These are phyloP conservation scores for Populus alba DNA, from an alignment of 345 rosid species.

Conservation along the genomic window DNA sequence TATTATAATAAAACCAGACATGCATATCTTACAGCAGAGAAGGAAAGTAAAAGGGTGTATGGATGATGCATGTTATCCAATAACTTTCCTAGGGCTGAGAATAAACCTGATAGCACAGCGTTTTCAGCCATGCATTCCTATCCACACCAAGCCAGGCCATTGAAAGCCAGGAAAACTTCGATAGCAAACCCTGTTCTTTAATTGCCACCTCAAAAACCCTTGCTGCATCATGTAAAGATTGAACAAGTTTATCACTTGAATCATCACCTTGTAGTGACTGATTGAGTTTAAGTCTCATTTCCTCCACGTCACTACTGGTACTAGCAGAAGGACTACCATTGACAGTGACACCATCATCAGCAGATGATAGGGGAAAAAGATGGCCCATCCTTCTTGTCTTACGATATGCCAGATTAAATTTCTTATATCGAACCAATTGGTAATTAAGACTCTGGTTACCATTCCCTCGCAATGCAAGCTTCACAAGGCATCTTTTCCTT, in stretches of 20 bases:
- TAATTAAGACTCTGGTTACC: slow-evolving; percentile 21
- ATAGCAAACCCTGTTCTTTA: slow-evolving; percentile 48
- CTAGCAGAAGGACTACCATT: slow-evolving; percentile 55
- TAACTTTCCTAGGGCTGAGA: not conserved
- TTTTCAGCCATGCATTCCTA: slow-evolving; percentile 79
- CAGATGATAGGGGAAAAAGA: slow-evolving; percentile 48
- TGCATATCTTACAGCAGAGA: not conserved
- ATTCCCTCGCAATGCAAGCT: slow-evolving; percentile 33
- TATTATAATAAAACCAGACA: not conserved
- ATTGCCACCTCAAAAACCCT: slow-evolving; percentile 77
- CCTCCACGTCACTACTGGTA: slow-evolving; percentile 56
- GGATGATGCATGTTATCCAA: not conserved
- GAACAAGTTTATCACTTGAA: slow-evolving; percentile 70
- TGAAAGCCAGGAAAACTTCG: slow-evolving; percentile 77
- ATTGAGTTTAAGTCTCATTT: slow-evolving; percentile 59
- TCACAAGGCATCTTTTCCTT: slow-evolving; percentile 40
- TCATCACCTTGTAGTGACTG: slow-evolving; percentile 68
- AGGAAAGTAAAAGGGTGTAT: not conserved
- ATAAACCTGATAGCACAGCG: slow-evolving; percentile 86
- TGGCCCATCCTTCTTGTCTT: slow-evolving; percentile 40
- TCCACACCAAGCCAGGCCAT: slow-evolving; percentile 86
- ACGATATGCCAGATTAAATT: slow-evolving; percentile 16
- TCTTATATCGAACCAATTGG: slow-evolving; percentile 28
- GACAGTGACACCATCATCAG: slow-evolving; percentile 75
- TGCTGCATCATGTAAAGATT: slow-evolving; percentile 80